Percentiles rank a stretch among this genome's conserved stretches.
Evolutionary conservation across 2,329 filamentous ascomycete genomes (phyloP).

Genomic region (Monascus ruber): DNA sequence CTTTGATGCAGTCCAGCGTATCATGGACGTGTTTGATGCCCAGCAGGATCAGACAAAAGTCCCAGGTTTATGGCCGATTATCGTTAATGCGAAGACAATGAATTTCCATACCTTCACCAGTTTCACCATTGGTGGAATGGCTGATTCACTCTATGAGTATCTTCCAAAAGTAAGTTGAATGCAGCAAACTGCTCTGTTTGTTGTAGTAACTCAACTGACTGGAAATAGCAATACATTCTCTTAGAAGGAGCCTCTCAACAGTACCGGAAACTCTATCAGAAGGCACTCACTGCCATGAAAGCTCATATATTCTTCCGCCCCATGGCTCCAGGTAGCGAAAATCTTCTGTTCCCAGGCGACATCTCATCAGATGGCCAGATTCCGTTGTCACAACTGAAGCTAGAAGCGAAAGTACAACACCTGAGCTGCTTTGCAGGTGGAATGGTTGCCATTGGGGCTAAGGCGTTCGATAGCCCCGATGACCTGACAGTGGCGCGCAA

Average conservation of each 20-base stretch:
- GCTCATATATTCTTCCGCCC: slow-evolving; percentile 39
- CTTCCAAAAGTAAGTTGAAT: slow-evolving; percentile 54
- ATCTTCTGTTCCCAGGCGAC: slow-evolving; percentile 37
- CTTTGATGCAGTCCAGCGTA: slow-evolving; percentile 26
- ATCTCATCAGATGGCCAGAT: slow-evolving; percentile 18
- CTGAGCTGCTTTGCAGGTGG: slow-evolving; percentile 45
- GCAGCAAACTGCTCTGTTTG: slow-evolving; percentile 41
- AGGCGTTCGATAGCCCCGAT: slow-evolving; percentile 39
- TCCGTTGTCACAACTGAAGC: slow-evolving; percentile 4
- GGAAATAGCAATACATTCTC: slow-evolving; percentile 24
- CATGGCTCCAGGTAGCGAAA: slow-evolving; percentile 34
- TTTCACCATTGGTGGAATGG: slow-evolving; percentile 45
- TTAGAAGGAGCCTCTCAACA: slow-evolving; percentile 32
- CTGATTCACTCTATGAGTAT: slow-evolving; percentile 49
- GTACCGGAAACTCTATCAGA: slow-evolving; percentile 48
- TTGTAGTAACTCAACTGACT: too few relatives aligned
- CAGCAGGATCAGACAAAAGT: slow-evolving; percentile 25
- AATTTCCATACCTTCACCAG: slow-evolving; percentile 17
- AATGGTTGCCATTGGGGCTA: slow-evolving; percentile 43
- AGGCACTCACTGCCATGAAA: slow-evolving; percentile 30
- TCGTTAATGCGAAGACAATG: slow-evolving; percentile 17
- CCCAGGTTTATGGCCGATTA: slow-evolving; percentile 29
- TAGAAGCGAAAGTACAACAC: slow-evolving; percentile 37
- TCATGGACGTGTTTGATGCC: slow-evolving; percentile 21
- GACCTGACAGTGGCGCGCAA: slow-evolving; percentile 40